Evolutionary conservation across 176 grass and related monocot genomes (phyloP).

Genomic region (Oryza glumipatula): DNA sequence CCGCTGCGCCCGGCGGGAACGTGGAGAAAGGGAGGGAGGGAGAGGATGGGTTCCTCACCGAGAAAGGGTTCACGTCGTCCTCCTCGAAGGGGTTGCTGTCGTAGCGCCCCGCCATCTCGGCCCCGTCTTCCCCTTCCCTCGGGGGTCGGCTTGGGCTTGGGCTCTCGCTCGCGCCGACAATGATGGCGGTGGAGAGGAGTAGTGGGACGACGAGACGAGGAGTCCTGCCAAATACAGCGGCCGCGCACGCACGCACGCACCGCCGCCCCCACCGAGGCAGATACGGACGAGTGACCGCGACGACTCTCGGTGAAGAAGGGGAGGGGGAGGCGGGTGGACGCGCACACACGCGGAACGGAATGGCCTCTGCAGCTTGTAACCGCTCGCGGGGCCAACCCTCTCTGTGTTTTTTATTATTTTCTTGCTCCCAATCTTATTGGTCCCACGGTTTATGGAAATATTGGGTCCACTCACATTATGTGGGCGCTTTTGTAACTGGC

Average conservation of each 20-base stretch:
- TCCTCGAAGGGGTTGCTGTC: conserved; percentile 94
- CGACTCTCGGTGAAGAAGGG: conserved; percentile 20
- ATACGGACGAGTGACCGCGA: conserved; percentile 15
- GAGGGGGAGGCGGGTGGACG: conserved; percentile 23
- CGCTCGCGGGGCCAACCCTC: conserved; percentile 36
- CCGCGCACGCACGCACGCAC: background rate
- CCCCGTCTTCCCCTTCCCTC: background rate
- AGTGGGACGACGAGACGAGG: conserved; percentile 8
- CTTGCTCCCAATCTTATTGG: background rate
- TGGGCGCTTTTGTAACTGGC: background rate
- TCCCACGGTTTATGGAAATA: background rate
- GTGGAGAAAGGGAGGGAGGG: background rate
- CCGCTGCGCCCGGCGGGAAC: conserved; percentile 24
- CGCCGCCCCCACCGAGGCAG: conserved; percentile 24
- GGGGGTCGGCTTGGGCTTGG: background rate
- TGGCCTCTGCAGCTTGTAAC: conserved; percentile 5
- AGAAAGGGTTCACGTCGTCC: conserved; percentile 96
- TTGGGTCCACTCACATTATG: background rate
- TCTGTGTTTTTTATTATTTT: background rate
- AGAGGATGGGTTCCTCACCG: conserved; percentile 52
- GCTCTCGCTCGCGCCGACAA: conserved; percentile 36
- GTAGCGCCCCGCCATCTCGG: conserved; percentile 75
- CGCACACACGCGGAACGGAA: conserved; percentile 13
- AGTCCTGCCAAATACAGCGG: conserved; percentile 16
- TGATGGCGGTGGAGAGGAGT: conserved; percentile 33